Evolutionary conservation across 1,284 basidiomycete genomes (phyloP), one percentile per base, ranked within the genome.

Genomic region (Cystobasidium pallidum): DNA sequence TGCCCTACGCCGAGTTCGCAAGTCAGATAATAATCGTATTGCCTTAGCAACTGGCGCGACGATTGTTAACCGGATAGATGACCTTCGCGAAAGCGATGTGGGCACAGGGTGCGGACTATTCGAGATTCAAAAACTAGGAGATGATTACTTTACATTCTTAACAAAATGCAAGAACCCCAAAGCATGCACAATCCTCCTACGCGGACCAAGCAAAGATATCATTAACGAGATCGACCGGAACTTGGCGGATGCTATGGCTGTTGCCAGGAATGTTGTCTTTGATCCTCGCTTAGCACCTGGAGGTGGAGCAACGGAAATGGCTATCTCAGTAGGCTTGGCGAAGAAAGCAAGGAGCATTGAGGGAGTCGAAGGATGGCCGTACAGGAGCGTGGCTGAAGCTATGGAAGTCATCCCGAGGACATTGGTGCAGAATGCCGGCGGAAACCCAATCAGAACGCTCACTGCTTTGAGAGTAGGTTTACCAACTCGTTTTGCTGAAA

Each of bases 11-110:
- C 89, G 94, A 19, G 93, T 99, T 21, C 88, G 95, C 78, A 99
- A 99, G 82, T 94, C 93, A 8, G 95, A 99, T 83, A 98, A 99
- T 85, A 99, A 98, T 84, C 91, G 94, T 71, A 94, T 99, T 77
- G 95, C 95, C 0, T 89, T 96, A 54, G 94, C 94, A 0, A 90
- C 92, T 36, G 94, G 94, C 41, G 94, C 93, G 0, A 97, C 93
- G 28, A 97, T 99, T 80, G 92, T 99, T 75, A 98, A 99, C 84
- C 88, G 95, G 30, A 86, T 96, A 54, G 96, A 99, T 79, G 95
- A 99, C 81, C 84, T 99, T 30, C 87, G 94, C 28, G 94, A 95
- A 75, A 83, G 87, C 3, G 95, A 99, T 79, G 85, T 99, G 67
- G 96, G 95, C 19, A 95, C 92, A 0, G 83, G 89, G 72, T 99